Evolutionary conservation across 352 stramenopile genomes (phyloP).

Genomic region (Globisporangium cylindrosporum): DNA sequence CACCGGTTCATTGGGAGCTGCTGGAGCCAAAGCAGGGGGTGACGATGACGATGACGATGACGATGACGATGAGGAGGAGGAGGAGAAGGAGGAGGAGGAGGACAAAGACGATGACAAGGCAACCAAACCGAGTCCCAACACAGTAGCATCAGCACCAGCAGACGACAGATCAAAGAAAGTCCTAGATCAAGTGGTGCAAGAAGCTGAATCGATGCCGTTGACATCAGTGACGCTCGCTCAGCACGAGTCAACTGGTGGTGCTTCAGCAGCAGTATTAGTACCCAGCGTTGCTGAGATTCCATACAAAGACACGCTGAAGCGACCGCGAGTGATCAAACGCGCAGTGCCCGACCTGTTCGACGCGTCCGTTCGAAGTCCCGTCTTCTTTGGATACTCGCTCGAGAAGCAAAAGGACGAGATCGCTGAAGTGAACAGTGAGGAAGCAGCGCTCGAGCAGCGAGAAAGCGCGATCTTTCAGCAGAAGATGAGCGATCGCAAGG

Average conservation of each 20-base stretch:
- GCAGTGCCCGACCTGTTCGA: constrained; percentile 44
- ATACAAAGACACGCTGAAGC: constrained; percentile 39
- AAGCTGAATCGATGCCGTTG: background rate
- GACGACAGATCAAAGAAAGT: background rate
- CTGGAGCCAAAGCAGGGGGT: constrained; percentile 1
- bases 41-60: constrained; percentile 3
- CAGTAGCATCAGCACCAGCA: background rate
- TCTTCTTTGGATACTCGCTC: constrained; percentile 73
- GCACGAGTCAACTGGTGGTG: constrained; percentile 4
- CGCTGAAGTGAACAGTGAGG: constrained; percentile 29
- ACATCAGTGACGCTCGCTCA: constrained; percentile 22
- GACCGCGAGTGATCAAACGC: constrained; percentile 50
- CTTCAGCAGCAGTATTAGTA: constrained; percentile 2
- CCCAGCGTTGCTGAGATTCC: constrained; percentile 3
- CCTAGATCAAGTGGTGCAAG: background rate
- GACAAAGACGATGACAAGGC: constrained; percentile 20
- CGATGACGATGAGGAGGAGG: constrained; percentile 14
- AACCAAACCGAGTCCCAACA: background rate
- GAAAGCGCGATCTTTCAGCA: constrained; percentile 52
- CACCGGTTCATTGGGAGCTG: constrained; percentile 11
- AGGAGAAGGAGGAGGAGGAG: too few species aligned
- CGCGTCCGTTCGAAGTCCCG: constrained; percentile 36
- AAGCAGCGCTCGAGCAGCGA: constrained; percentile 25
- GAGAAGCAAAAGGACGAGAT: constrained; percentile 42
- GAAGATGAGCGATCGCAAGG: constrained; percentile 42